Evolutionary conservation across 805 yeast genomes (phyloP).

Genomic region (Metschnikowia picachoensis): DNA sequence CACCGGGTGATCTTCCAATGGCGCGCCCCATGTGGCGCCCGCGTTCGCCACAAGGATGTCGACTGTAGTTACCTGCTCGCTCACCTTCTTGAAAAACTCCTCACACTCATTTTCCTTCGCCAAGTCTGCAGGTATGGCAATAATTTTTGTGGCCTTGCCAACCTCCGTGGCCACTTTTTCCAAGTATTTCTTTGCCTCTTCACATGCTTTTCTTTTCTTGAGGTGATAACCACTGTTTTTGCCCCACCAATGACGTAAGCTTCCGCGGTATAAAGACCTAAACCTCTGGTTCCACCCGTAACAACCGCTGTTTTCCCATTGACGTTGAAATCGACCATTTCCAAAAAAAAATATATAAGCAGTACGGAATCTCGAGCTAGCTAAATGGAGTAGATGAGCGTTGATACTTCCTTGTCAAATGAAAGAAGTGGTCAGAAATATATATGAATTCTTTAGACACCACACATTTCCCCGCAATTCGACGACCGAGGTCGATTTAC

Average conservation of each 20-base stretch:
- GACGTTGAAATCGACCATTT: slow-evolving; percentile 45
- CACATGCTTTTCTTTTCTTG: slow-evolving; percentile 62
- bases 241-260: slow-evolving; percentile 61
- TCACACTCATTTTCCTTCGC: slow-evolving; percentile 47
- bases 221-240: slow-evolving; percentile 54
- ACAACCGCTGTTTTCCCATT: slow-evolving; percentile 62
- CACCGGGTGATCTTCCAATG: slow-evolving; percentile 56
- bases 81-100: slow-evolving; percentile 40
- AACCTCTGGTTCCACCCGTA: slow-evolving; percentile 76
- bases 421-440: too few species aligned
- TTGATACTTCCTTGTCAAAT: too few species aligned
- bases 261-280: slow-evolving; percentile 67
- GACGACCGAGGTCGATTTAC: not conserved
- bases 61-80: slow-evolving; percentile 39
- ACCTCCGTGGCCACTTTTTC: slow-evolving; percentile 35
- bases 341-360: not conserved
- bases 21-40: slow-evolving; percentile 77
- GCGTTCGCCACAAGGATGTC: slow-evolving; percentile 73
- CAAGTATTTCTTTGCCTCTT: slow-evolving; percentile 46
- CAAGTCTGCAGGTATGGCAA: slow-evolving; percentile 55
- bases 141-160: slow-evolving; percentile 28
- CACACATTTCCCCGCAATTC: slow-evolving; percentile 4
- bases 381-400: not conserved
- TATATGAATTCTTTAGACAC: too few species aligned
- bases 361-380: not conserved